Base-by-base conservation (phyloP, 2,329 filamentous ascomycete species). In the Penicillium janthinellum region DNA sequence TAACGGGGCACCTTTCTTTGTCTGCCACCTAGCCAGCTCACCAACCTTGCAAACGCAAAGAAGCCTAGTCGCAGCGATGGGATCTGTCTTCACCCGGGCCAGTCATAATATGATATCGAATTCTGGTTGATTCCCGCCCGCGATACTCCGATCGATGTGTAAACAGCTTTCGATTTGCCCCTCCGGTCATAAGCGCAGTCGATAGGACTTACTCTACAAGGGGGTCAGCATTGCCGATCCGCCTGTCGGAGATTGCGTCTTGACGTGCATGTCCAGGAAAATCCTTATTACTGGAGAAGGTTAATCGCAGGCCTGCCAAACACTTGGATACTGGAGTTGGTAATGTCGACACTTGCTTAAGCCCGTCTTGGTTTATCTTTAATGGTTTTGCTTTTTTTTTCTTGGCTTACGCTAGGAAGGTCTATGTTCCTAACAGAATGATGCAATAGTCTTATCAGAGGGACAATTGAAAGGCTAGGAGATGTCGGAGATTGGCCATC, bases 81-180 rank as follows among this genome's bases (percentile, higher is more conserved):
- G 12, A 48, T 41, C 28, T 62, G 62, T 59, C 52, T 20, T 54
- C 54, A 58, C 51, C 60, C 58, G 54, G 20, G 42, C 56, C 60
- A 56, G 58, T 63, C 51, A 59, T 17, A 47, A 31, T 31, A n/a
- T n/a, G 4, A 12, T 12, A 45, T n/a, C 42, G 7, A 22, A 3
- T 31, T 28, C 11, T n/a, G 1, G 22, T 47, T 31, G 14, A 8
- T 31, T 14, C 25, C 44, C 5, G 20, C 17, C 20, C 10, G 6
- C 2, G 39, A 22, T 44, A 44, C 20, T 5, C 14, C 15, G n/a
- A 28, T 25, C 14, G 12, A 45, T n/a, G 6, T 45, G 22, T 31
- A 31, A 47, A 47, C 22, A 14, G 15, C 25, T 22, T 6, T 44
- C 20, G 20, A 44, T 25, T 44, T 22, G 11, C 38, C 6, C 17